Conservation (phyloP, 108 stramenopile genomes). For the Cyclotella sp. region DNA sequence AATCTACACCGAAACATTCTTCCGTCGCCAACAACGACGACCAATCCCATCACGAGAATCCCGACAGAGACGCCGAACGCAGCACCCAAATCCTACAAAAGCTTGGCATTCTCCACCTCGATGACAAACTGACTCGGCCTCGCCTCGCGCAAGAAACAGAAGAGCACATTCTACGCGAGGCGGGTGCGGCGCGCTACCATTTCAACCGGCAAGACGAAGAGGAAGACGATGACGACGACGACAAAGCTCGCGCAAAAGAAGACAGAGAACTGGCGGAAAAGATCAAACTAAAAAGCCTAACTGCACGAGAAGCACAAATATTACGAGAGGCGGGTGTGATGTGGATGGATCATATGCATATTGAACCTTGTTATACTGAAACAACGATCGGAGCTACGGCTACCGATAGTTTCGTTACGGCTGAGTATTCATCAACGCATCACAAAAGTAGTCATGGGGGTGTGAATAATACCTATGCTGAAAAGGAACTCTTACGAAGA, state of each 20-base stretch:
- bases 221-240: background rate
- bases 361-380: background rate
- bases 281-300: slow-evolving; percentile 8
- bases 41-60: no score
- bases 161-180: slow-evolving; percentile 34
- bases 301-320: slow-evolving; percentile 24
- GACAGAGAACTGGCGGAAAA: slow-evolving; percentile 3
- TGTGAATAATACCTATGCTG: slow-evolving; percentile 39
- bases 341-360: background rate
- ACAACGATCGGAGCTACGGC: background rate
- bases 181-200: slow-evolving; percentile 13
- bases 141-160: slow-evolving; percentile 31
- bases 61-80: background rate
- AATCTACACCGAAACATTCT: no score
- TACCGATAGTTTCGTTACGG: background rate
- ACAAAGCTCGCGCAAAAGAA: background rate
- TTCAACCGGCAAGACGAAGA: background rate
- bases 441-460: background rate
- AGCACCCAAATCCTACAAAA: slow-evolving; percentile 24
- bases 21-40: no score
- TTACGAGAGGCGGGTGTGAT: slow-evolving; percentile 32
- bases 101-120: slow-evolving; percentile 36
- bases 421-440: background rate
- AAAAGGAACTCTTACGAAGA: slow-evolving; percentile 32
- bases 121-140: slow-evolving; percentile 30